A percentile compares a stretch with the other conserved stretches of the same genome.
Evolutionary conservation across 1,139 yeast species (phyloP).

Genomic region (Sugiyamaella novakii): DNA sequence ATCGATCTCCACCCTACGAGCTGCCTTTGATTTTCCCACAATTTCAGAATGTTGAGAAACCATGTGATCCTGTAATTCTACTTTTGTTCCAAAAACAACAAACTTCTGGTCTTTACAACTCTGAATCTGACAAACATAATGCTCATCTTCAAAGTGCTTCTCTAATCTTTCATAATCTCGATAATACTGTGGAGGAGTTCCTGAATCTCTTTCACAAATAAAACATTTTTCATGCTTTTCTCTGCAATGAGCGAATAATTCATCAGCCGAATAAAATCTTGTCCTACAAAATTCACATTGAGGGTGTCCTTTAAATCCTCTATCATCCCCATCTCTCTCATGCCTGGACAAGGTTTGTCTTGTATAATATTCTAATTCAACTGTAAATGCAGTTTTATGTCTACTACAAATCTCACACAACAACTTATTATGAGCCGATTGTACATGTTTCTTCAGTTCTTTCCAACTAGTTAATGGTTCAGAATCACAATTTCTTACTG

Average conservation of each 20-base stretch:
- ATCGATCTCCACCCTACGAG: constrained; percentile 37
- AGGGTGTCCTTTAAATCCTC: constrained; percentile 89
- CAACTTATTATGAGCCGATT: constrained; percentile 55
- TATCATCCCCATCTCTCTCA: constrained; percentile 63
- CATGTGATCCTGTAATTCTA: constrained; percentile 89
- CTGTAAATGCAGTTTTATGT: constrained; percentile 74
- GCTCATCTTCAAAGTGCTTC: constrained; percentile 70
- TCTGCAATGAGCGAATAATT: constrained; percentile 77
- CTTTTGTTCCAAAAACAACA: constrained; percentile 85
- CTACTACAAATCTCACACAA: constrained; percentile 76
- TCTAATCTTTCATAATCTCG: constrained; percentile 72
- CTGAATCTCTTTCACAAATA: constrained; percentile 72
- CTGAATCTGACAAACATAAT: constrained; percentile 77
- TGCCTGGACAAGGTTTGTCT: constrained; percentile 68
- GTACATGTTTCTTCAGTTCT: constrained; percentile 65
- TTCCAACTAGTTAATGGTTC: constrained; percentile 51
- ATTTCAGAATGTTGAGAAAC: constrained; percentile 74
- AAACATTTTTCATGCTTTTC: constrained; percentile 87
- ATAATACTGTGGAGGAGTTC: constrained; percentile 70
- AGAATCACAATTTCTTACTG: constrained; percentile 46
- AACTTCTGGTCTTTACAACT: constrained; percentile 86
- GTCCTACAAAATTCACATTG: constrained; percentile 77
- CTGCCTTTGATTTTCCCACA: constrained; percentile 38
- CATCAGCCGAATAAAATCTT: constrained; percentile 88
- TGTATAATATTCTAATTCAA: constrained; percentile 66